Percentiles rank a stretch among this genome's conserved stretches.
Evolutionary conservation across 106 monocot species (phyloP).

Genomic region (Agapanthus africanus): DNA sequence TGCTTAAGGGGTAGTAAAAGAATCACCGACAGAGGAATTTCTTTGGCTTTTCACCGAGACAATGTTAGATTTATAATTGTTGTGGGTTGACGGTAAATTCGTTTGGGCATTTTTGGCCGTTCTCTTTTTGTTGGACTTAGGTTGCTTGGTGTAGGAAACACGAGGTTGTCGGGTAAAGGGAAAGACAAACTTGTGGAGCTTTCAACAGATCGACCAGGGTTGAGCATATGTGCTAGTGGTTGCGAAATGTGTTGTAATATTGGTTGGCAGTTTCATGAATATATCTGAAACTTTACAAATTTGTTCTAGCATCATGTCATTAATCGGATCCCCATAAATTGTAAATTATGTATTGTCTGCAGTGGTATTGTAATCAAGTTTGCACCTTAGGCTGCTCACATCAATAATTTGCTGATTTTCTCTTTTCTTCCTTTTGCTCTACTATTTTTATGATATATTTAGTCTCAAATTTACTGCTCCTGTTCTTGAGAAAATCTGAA

Average conservation of each 20-base stretch:
- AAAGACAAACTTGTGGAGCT: conserved; percentile 2
- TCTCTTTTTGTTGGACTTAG: conserved; percentile 53
- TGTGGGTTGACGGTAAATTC: conserved; percentile 39
- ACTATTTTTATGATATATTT: no score
- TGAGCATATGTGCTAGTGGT: conserved; percentile 40
- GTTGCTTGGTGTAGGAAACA: conserved; percentile 67
- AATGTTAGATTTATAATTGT: conserved; percentile 67
- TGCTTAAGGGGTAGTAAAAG: conserved; percentile 65
- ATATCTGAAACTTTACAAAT: conserved; percentile 4
- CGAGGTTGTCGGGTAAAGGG: conserved; percentile 20
- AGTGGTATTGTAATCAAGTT: no score
- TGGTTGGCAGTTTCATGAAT: conserved; percentile 44
- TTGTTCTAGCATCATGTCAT: no score
- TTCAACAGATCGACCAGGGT: conserved; percentile 28
- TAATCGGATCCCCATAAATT: no score
- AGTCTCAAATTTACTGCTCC: no score
- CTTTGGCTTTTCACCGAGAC: conserved; percentile 38
- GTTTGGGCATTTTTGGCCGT: conserved; percentile 19
- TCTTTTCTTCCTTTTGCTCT: no score
- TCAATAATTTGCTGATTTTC: no score
- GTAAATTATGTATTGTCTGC: no score
- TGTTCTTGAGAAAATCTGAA: no score
- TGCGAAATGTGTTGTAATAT: conserved; percentile 81
- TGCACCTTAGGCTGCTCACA: no score
- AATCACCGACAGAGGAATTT: conserved; percentile 51